Evolutionary conservation across 1,284 basidiomycete genomes (phyloP).

Genomic region (Agaricales sp.): DNA sequence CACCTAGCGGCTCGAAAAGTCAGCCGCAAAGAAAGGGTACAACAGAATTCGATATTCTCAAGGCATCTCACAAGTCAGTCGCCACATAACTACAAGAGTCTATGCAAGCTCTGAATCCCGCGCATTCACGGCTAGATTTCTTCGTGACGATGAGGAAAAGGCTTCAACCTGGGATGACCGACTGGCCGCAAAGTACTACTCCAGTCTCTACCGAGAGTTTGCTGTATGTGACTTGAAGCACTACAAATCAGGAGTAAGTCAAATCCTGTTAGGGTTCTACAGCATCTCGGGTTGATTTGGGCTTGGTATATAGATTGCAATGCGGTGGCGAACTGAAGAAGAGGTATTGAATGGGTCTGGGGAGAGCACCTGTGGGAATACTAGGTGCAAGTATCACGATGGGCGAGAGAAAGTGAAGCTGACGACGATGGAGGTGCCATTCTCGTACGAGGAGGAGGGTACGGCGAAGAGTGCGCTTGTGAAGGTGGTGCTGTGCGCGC

Average conservation of each 20-base stretch:
- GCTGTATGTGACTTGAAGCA: conserved; percentile 91
- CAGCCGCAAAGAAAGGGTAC: neutral
- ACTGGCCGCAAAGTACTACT: conserved; percentile 81
- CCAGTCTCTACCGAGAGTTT: conserved; percentile 80
- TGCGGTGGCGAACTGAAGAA: conserved; percentile 85
- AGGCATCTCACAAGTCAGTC: neutral
- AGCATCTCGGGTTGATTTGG: neutral
- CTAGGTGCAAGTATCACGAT: conserved; percentile 67
- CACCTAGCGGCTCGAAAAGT: neutral
- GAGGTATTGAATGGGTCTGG: conserved; percentile 82
- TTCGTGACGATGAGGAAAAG: neutral
- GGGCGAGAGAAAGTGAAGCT: conserved; percentile 27
- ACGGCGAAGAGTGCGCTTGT: conserved; percentile 73
- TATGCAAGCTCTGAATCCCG: neutral
- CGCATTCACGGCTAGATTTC: neutral
- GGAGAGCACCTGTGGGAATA: conserved; percentile 79
- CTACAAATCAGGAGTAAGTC: conserved; percentile 85
- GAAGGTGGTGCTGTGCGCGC: conserved; percentile 76
- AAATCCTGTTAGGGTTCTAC: neutral
- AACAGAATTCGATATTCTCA: neutral
- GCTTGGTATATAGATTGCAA: conserved; percentile 47
- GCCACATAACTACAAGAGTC: neutral
- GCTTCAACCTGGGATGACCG: conserved; percentile 66
- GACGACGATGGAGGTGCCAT: conserved; percentile 76
- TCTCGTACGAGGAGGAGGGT: conserved; percentile 76